Conservation (phyloP, 2,329 filamentous ascomycete species). For the Sarocladium oryzae region DNA sequence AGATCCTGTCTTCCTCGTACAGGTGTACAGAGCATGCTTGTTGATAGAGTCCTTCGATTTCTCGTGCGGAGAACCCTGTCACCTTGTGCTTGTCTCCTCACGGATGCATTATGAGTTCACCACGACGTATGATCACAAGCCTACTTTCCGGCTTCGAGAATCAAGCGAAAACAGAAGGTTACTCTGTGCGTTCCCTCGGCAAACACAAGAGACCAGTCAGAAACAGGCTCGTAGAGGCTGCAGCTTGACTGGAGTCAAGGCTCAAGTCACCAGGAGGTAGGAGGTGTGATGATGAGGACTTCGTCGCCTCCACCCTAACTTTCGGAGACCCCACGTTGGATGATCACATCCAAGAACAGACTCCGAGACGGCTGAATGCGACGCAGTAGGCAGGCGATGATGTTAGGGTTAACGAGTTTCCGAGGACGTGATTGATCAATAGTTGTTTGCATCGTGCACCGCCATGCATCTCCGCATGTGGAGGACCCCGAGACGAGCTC, state of each 20-base stretch:
- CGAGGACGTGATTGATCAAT: neutral
- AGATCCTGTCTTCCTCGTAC: too few species aligned
- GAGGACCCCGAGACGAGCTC: neutral
- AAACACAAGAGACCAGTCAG: too few species aligned
- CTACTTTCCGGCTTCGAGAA: neutral
- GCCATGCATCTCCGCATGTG: neutral
- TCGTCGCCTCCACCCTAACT: neutral
- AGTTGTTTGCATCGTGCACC: neutral
- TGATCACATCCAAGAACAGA: conserved; percentile 2
- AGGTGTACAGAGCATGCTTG: too few species aligned
- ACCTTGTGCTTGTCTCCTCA: neutral
- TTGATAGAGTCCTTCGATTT: too few species aligned
- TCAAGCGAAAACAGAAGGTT: neutral
- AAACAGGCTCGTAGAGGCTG: too few species aligned
- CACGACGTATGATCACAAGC: neutral
- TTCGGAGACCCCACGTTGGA: neutral
- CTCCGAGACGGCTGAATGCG: neutral
- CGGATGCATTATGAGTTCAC: neutral
- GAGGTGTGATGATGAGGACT: neutral
- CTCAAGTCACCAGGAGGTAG: too few species aligned
- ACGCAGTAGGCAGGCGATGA: neutral
- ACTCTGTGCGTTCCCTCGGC: neutral
- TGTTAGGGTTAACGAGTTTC: neutral
- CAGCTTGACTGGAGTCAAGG: too few species aligned
- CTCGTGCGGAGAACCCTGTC: conserved; percentile 9